Evolutionary conservation across 139 green algal genomes (phyloP), one percentile per base, ranked within the genome.

Genomic region (Pleodorina starrii): DNA sequence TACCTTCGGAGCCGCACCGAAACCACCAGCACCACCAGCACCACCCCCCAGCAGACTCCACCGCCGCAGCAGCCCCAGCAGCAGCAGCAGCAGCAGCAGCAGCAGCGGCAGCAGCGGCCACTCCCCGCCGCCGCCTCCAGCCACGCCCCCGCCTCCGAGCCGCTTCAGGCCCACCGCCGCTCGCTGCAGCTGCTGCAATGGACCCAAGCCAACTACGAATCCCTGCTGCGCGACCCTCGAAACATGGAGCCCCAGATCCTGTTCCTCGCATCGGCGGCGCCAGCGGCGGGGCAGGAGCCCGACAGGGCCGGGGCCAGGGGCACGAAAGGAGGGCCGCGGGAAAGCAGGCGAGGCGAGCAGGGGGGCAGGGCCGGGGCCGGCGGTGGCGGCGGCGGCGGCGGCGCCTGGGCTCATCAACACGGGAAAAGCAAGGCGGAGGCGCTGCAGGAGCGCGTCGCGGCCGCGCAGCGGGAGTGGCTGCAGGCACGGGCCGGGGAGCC

Each of bases 191-290:
- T 89, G 69, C 84, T 89, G 69, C 48, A 32, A 4, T 89, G 84
- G 84, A 89, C 84, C 25, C 44, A 54, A 12, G 36, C 69, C 48
- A 54, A 89, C 69, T 82, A 82, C 46, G 69, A 82, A 2, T 48
- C 69, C 3, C 68, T 89, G 17, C 50, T 59, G 25, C 48, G 84
- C 3, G 84, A 89, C 48, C 0, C 3, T 1, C 83, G 63, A 21
- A 81, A 88, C 83, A 72, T 79, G 66, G 83, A 88, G 68, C 35
- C 83, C n/a, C 23, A 59, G 59, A 63, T 87, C n/a, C n/a, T n/a
- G n/a, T n/a, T n/a, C n/a, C n/a, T n/a, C n/a, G 79, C 79, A 57
- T 19, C 66, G 50, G 77, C 77, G 11, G 40, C 59, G 42, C 19
- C 44, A 29, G 42, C 43, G 0, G 44, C 73, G 2, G 59, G 35